Base-by-base conservation (phyloP, 139 green algal species). In the Chlamydomonas schloesseri region DNA sequence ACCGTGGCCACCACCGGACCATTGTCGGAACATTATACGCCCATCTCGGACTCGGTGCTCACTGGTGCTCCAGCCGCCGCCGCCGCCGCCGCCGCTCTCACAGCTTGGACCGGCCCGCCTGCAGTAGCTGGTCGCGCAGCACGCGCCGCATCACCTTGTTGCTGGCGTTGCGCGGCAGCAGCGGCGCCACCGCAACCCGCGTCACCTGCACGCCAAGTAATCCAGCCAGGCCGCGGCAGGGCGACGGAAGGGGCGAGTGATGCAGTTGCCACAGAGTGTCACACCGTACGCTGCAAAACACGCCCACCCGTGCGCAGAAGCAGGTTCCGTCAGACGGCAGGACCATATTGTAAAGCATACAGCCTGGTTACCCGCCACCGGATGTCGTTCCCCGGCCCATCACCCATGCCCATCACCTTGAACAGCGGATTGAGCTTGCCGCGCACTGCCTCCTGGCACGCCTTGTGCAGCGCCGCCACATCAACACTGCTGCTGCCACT, bases 81-180 rank as follows among this genome's bases (percentile, higher is more conserved):
- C n/a, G n/a, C n/a, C n/a, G n/a, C n/a, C n/a, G n/a, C n/a, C n/a
- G n/a, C n/a, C n/a, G n/a, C n/a, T n/a, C n/a, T 70, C 62, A 70
- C 24, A 70, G 26, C 62, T 20, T 31, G 24, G 62, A 23, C 62
- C 62, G 29, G 72, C 37, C 53, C 73, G 81, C 6, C 42, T 50
- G 42, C 42, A 50, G 17, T 58, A 87, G 57, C 74, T 94, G 37
- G 34, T 96, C 94, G 15, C 95, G 81, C 74, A 98, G 90, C 87
- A 94, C 65, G 0, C 95, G 86, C 53, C 96, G 91, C 94, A 99
- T 97, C 46, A 99, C 92, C 89, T 99, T 99, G 90, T 98, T 98
- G 55, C 90, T 93, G 13, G 97, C 96, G 20, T 93, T 99, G 28
- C 97, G 88, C 1, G 97, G 97, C 82, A 99, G 89, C 26, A 83